Conservation (phyloP, 1,139 yeast genomes). For the Taphrina pruni region DNA sequence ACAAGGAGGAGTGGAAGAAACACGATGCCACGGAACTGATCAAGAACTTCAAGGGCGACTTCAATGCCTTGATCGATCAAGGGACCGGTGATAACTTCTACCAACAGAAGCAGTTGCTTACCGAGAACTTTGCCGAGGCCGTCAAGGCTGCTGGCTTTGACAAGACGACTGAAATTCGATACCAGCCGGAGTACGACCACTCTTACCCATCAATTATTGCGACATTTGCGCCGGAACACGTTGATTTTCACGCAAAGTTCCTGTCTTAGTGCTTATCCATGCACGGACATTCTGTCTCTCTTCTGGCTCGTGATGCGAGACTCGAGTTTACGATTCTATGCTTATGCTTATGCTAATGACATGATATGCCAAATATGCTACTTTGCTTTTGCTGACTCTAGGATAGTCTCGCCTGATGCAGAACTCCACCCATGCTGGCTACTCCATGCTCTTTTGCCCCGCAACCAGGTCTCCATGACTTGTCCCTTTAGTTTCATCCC, state of each 20-base stretch:
- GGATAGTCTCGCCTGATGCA: constrained; percentile 23
- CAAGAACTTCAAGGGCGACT: constrained; percentile 60
- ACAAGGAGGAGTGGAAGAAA: constrained; percentile 64
- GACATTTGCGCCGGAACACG: constrained; percentile 81
- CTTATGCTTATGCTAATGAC: constrained; percentile 3
- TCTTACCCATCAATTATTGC: constrained; percentile 79
- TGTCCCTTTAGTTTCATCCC: constrained; percentile 71
- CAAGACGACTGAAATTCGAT: constrained; percentile 64
- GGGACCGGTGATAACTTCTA: constrained; percentile 80
- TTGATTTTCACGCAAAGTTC: constrained; percentile 82
- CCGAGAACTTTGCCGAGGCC: constrained; percentile 74
- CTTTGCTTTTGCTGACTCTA: not conserved
- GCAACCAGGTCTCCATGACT: constrained; percentile 74
- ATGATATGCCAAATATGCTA: not conserved
- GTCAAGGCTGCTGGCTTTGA: constrained; percentile 62
- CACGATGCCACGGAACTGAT: constrained; percentile 85
- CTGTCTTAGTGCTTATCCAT: constrained; percentile 50
- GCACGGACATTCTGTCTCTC: too few relatives aligned
- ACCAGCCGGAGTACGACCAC: constrained; percentile 88
- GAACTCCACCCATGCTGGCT: constrained; percentile 1
- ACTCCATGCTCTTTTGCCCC: constrained; percentile 59
- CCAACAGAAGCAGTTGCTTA: constrained; percentile 70
- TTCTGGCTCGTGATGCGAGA: not conserved
- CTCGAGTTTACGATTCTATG: not conserved
- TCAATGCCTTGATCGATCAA: constrained; percentile 71